phyloP scores from a whole-genome alignment of 495 filamentous ascomycete species.

The Aspergillus cristatus region DNA sequence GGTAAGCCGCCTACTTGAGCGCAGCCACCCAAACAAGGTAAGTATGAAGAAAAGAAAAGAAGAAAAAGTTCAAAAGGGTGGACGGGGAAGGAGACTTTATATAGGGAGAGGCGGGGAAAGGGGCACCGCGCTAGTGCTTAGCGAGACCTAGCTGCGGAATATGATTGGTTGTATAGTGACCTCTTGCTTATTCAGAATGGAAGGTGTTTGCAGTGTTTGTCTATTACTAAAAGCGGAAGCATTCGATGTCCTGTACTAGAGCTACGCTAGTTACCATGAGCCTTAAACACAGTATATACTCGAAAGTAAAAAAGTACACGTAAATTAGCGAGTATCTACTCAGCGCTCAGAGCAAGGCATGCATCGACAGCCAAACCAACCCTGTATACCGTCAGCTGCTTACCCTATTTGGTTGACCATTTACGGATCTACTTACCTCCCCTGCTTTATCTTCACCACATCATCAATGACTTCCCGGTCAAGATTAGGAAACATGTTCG shows the following conservation, averaged over 20 bases:
- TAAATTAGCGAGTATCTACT: conserved; percentile 20
- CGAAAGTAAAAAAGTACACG: no score
- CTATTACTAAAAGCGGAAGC: no score
- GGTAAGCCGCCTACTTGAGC: conserved; percentile 53
- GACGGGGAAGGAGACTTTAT: conserved; percentile 11
- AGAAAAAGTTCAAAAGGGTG: conserved; percentile 19
- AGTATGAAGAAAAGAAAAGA: conserved; percentile 58
- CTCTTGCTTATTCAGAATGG: no score
- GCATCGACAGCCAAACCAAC: conserved; percentile 87
- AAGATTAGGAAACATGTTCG: conserved; percentile 87
- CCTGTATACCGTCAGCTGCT: conserved; percentile 33
- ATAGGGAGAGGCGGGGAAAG: conserved; percentile 18
- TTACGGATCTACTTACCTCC: conserved; percentile 52
- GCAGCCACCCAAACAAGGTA: conserved; percentile 59
- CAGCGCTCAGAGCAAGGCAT: conserved; percentile 66
- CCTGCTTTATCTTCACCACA: conserved; percentile 85
- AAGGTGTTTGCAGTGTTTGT: no score
- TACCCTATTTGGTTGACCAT: conserved; percentile 1
- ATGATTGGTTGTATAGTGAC: conserved; percentile 11
- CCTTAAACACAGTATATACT: no score
- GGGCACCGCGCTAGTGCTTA: conserved; percentile 20
- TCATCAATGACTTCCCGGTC: conserved; percentile 89
- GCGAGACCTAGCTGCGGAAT: conserved; percentile 38
- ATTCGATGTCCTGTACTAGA: no score
- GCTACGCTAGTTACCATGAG: no score